phyloP scores from a whole-genome alignment of 805 yeast genomes.

The Ogataea methylovora region DNA sequence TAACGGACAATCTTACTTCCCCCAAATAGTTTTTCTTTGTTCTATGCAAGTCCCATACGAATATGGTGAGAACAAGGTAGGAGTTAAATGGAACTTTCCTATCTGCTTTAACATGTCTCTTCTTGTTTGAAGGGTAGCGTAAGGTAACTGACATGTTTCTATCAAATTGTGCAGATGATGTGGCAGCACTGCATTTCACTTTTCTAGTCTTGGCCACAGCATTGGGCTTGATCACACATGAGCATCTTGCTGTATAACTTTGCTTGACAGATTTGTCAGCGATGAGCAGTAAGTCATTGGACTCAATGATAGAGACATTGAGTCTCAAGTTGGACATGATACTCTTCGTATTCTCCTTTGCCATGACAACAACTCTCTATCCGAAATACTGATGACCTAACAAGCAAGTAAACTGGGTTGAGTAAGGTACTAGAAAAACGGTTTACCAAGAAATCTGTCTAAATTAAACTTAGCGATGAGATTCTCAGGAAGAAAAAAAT shows the following conservation, averaged over 20 bases:
- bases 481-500: too few species aligned
- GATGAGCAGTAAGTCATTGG: conserved; percentile 9
- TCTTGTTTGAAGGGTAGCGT: background rate
- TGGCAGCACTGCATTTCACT: conserved; percentile 8
- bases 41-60: conserved; percentile 15
- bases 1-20: conserved; percentile 18
- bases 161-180: conserved; percentile 4
- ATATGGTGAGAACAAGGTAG: conserved; percentile 8
- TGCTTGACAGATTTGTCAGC: background rate
- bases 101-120: too few species aligned
- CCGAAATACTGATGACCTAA: too few species aligned
- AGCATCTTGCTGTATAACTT: conserved; percentile 15
- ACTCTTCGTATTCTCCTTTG: too few species aligned
- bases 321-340: conserved; percentile 6
- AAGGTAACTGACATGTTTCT: background rate
- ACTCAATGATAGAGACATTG: conserved; percentile 10
- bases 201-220: conserved; percentile 9
- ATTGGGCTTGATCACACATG: conserved; percentile 9
- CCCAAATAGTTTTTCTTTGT: conserved; percentile 18
- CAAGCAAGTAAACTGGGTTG: too few species aligned
- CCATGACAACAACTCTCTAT: too few species aligned
- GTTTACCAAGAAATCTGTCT: too few species aligned
- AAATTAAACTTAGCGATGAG: too few species aligned
- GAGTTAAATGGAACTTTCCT: conserved; percentile 6
- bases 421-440: too few species aligned